Base-by-base conservation (phyloP, 371 early-diverging fungal species). In the Syncephalastrum contaminatum region DNA sequence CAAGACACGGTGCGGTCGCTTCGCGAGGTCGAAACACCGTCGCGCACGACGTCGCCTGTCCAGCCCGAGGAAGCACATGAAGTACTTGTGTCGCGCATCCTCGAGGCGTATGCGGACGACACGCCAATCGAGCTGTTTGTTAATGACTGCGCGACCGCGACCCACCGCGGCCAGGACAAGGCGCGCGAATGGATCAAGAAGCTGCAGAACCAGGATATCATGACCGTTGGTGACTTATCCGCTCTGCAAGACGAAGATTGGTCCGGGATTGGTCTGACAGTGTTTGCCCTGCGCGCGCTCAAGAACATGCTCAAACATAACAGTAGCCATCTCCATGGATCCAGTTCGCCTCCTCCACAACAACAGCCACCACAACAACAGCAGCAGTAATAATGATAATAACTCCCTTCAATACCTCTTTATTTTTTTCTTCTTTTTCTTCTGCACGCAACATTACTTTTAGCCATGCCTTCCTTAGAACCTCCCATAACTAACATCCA, bases 201-300 rank as follows among this genome's bases (percentile, higher is more conserved):
- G 59, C 72, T 92, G 24, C 75, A 89, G 58, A 77, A 78, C 22
- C 90, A 92, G 65, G 92, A 92, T 64, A 81, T 92, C 50, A 84
- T 90, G 87, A 90, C 90, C 0, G 88, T 92, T 5, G 92, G 90
- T 18, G 91, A 92, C 64, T 70, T 92, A 36, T 79, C 88, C 10
- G 88, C 88, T 56, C 68, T 92, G 39, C 85, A 86, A 47, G 90
- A 90, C 43, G 87, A 88, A 46, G 92, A 92, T 64, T 92, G 92
- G 92, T 76, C 77, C 21, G 83, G 81, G 8, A 76, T 87, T 45
- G 88, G 88, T 8, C 72, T 96, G 59, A 93, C 95, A 3, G 94
- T 96, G 5, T 95, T 94, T 82, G 92, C 95, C 1, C 70, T 83
- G 36, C 82, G 96, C 54, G 90, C 92, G 0, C 73, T 94, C 56